These are phyloP conservation scores for Chenopodium formosanum DNA, from an alignment of 148 eudicot genomes.

Conservation along the genomic window DNA sequence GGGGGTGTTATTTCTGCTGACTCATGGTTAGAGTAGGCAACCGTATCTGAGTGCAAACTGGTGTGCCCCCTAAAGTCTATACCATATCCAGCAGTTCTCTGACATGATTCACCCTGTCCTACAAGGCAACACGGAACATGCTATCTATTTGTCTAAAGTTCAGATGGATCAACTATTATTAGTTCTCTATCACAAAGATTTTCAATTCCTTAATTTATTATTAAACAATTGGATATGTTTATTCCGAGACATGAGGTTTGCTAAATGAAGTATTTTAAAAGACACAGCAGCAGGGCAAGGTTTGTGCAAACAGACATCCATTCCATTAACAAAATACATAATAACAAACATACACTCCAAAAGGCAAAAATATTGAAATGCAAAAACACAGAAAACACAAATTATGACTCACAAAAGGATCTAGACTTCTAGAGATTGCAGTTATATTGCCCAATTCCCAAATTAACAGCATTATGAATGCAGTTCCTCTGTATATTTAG, in stretches of 20 bases:
- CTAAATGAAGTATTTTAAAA: not conserved
- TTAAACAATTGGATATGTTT: not conserved
- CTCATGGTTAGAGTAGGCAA: no score
- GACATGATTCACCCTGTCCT: not conserved
- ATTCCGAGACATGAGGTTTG: not conserved
- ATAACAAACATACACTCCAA: not conserved
- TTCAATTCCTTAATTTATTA: not conserved
- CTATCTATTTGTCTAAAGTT: not conserved
- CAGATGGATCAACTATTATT: not conserved
- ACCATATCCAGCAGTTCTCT: not conserved
- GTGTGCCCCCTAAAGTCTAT: not conserved
- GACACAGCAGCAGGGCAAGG: not conserved
- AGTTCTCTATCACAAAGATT: not conserved
- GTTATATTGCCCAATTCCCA: not conserved
- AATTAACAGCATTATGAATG: not conserved
- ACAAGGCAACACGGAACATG: not conserved
- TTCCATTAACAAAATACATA: not conserved
- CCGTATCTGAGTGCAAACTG: no score
- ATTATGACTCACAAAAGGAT: not conserved
- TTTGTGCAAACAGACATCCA: not conserved
- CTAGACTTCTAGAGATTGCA: not conserved
- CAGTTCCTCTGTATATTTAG: not conserved
- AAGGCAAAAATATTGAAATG: not conserved
- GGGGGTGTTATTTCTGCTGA: no score
- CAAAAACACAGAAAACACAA: not conserved